phyloP scores from a whole-genome alignment of 1,139 yeast genomes.

The Nadsonia commutata region DNA sequence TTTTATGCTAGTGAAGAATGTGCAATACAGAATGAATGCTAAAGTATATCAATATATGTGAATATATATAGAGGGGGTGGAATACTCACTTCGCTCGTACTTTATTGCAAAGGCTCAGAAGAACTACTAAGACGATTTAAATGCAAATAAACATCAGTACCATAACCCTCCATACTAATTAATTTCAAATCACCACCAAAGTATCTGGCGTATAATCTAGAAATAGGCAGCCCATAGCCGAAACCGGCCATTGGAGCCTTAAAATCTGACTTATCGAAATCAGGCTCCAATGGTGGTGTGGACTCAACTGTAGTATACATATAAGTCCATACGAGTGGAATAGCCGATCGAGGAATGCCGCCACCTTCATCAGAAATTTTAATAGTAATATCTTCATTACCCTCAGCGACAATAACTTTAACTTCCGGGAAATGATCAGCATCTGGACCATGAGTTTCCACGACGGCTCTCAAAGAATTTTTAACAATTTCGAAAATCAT shows the following conservation, averaged over 20 bases:
- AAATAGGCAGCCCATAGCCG: conserved; percentile 83
- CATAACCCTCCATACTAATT: conserved; percentile 88
- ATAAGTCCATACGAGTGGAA: conserved; percentile 83
- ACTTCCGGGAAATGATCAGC: conserved; percentile 68
- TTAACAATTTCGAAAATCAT: conserved; percentile 78
- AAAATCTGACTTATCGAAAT: conserved; percentile 35
- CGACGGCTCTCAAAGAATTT: conserved; percentile 73
- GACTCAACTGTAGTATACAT: conserved; percentile 76
- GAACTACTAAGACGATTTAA: conserved; percentile 43
- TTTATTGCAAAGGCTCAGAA: conserved; percentile 32
- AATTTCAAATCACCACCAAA: conserved; percentile 84
- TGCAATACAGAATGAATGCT: too few relatives aligned
- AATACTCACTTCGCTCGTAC: too few relatives aligned
- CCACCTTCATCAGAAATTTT: conserved; percentile 92
- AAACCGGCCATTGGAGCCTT: conserved; percentile 92
- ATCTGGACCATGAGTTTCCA: conserved; percentile 46
- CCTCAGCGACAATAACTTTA: conserved; percentile 80
- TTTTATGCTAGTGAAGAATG: too few relatives aligned
- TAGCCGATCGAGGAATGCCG: conserved; percentile 74
- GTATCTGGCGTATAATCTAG: conserved; percentile 73
- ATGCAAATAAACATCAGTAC: conserved; percentile 84
- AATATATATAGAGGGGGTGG: too few relatives aligned
- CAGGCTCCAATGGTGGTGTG: conserved; percentile 54
- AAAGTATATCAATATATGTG: too few relatives aligned
- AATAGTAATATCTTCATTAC: conserved; percentile 83